phyloP scores from a whole-genome alignment of 1,284 basidiomycete species.

The Boletellus sp. region DNA sequence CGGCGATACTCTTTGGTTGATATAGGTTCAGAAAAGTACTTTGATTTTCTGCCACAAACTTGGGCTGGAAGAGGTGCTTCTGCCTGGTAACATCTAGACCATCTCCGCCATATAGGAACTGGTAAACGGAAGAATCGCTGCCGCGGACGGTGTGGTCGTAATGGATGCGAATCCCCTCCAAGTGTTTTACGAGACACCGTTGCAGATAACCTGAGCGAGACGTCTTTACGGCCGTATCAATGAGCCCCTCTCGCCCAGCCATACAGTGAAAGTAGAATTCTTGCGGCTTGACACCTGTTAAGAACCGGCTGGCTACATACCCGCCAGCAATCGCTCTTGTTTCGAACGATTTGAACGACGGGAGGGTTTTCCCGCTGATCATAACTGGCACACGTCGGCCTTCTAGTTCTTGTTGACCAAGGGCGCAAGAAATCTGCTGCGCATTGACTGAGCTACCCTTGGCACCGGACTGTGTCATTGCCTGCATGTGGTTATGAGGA shows the following conservation, averaged over 20 bases:
- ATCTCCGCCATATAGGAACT: conserved; percentile 98
- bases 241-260: conserved; percentile 98
- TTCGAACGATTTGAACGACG: conserved; percentile 96
- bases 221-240: conserved; percentile 99
- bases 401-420: conserved; percentile 97
- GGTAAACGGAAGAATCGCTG: conserved; percentile 88
- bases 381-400: conserved; percentile 98
- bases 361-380: conserved; percentile 98
- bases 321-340: conserved; percentile 96
- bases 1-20: conserved; percentile 59
- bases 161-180: conserved; percentile 94
- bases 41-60: conserved; percentile 90
- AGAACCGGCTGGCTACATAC: conserved; percentile 99
- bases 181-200: conserved; percentile 96
- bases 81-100: conserved; percentile 95
- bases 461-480: conserved; percentile 97
- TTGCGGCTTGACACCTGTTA: conserved; percentile 97
- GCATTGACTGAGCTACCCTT: conserved; percentile 98
- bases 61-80: conserved; percentile 88
- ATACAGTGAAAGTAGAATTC: conserved; percentile 99
- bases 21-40: conserved; percentile 76
- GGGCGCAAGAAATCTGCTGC: conserved; percentile 93
- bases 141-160: conserved; percentile 99
- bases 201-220: conserved; percentile 98
- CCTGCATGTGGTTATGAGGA: conserved; percentile 99